These are phyloP conservation scores for Spathaspora passalidarum DNA, from an alignment of 805 yeast genomes.

Conservation along the genomic window DNA sequence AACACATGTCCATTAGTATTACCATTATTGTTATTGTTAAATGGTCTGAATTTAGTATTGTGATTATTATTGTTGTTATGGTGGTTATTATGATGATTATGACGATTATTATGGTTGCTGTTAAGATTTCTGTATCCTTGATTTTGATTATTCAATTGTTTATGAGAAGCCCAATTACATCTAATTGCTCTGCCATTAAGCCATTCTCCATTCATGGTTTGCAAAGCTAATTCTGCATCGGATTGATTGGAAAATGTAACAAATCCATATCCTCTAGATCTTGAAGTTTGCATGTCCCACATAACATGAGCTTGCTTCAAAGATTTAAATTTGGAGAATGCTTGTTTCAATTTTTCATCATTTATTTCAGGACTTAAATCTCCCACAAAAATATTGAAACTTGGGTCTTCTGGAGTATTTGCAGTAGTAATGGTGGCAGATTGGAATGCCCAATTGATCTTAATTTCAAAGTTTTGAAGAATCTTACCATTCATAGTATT, in stretches of 20 bases:
- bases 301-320: constrained; percentile 84
- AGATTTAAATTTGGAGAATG: constrained; percentile 58
- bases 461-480: constrained; percentile 53
- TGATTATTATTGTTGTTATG: constrained; percentile 7
- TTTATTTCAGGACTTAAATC: constrained; percentile 80
- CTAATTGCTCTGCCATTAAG: constrained; percentile 75
- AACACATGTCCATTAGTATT: constrained; percentile 1
- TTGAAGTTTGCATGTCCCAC: constrained; percentile 96
- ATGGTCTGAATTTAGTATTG: constrained; percentile 13
- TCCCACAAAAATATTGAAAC: constrained; percentile 79
- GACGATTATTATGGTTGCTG: constrained; percentile 13
- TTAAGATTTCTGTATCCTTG: constrained; percentile 13
- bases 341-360: constrained; percentile 62
- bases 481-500: constrained; percentile 57
- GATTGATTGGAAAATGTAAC: constrained; percentile 65
- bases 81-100: constrained; percentile 10
- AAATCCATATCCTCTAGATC: constrained; percentile 91
- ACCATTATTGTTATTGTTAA: constrained; percentile 10
- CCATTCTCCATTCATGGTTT: constrained; percentile 69
- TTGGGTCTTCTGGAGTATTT: constrained; percentile 33
- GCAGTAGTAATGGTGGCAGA: constrained; percentile 62
- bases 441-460: constrained; percentile 82
- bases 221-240: constrained; percentile 74
- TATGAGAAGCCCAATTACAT: constrained; percentile 86
- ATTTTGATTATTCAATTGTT: constrained; percentile 32